Evolutionary conservation across 2,329 filamentous ascomycete species (phyloP), one percentile per base, ranked within the genome.

Genomic region (Madurella fahalii): DNA sequence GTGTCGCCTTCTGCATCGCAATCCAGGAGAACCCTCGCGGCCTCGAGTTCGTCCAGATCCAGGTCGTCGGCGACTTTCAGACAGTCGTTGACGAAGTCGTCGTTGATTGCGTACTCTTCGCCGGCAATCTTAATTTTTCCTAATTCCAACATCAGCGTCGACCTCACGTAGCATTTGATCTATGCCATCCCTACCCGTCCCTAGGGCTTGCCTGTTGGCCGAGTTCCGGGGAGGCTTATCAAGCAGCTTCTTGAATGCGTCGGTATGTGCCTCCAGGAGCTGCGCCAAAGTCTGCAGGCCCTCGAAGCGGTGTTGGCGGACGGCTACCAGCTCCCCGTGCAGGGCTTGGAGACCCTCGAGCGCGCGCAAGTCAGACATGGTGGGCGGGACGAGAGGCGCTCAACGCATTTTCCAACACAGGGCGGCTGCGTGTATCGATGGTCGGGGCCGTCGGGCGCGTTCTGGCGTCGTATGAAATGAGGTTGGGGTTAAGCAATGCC

Each of bases 21-120:
- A 52, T 86, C 84, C 49, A 95, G 75, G 54, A 95, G 83, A 47
- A 94, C 81, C 61, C 81, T 80, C 9, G 90, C 89, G 16, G 93
- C 87, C 64, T 94, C 83, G 54, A 95, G 69, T 71, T 99, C 95
- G 72, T 99, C 92, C 50, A 99, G 78, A 65, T 96, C 86, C 58
- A 96, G 78, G 63, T 90, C 89, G 70, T 97, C 92, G 52, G 93
- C 89, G 39, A 99, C 78, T 64, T 90, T 83, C 32, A 95, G 77
- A 20, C 85, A 83, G 62, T 87, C 84, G 70, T 96, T 87, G 67
- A 93, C 85, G 71, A 99, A 97, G 58, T 90, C 85, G 53, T 89
- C 81, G 71, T 95, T 96, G 74, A 99, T 77, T 18, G 80, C 76
- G 70, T 90, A 97, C 65, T 92, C 83, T 34, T 83, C 80, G 58